Evolutionary conservation across 1,139 yeast species (phyloP).

Genomic region (Hyphopichia pseudoburtonii): DNA sequence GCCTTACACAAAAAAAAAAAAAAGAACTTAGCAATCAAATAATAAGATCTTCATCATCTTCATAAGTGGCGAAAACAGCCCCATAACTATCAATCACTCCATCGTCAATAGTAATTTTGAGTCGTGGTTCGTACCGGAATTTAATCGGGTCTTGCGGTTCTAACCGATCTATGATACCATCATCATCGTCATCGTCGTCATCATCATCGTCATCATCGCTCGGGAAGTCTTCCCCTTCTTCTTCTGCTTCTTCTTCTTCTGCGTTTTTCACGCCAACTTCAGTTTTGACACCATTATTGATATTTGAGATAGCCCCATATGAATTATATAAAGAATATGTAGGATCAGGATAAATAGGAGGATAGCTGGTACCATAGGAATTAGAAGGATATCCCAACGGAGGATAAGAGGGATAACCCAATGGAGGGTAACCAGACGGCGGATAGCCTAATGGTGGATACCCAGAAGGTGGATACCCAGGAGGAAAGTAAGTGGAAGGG

Average conservation of each 20-base stretch:
- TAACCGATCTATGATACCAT: constrained; percentile 3
- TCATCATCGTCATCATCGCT: not conserved
- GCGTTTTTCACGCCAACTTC: not conserved
- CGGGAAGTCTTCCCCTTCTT: constrained; percentile 3
- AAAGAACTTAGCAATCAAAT: not conserved
- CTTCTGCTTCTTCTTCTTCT: constrained; percentile 1
- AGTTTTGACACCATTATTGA: no score
- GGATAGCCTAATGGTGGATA: no score
- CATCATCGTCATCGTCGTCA: constrained; percentile 2
- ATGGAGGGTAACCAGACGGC: no score
- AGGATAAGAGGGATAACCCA: no score
- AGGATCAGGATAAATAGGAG: no score
- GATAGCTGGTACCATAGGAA: no score
- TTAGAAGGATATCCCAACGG: no score
- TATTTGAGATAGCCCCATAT: no score
- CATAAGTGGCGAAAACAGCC: constrained; percentile 8
- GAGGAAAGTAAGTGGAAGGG: no score
- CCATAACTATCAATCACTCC: constrained; percentile 1
- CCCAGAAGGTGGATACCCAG: no score
- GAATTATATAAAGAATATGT: no score
- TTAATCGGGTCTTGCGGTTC: constrained; percentile 3
- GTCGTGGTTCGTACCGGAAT: not conserved
- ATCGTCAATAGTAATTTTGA: not conserved
- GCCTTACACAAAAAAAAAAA: not conserved
- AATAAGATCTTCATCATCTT: constrained; percentile 5